Evolutionary conservation across 345 rosid genomes (phyloP), one percentile per base, ranked within the genome.

Genomic region (Gossypium ekmanianum): DNA sequence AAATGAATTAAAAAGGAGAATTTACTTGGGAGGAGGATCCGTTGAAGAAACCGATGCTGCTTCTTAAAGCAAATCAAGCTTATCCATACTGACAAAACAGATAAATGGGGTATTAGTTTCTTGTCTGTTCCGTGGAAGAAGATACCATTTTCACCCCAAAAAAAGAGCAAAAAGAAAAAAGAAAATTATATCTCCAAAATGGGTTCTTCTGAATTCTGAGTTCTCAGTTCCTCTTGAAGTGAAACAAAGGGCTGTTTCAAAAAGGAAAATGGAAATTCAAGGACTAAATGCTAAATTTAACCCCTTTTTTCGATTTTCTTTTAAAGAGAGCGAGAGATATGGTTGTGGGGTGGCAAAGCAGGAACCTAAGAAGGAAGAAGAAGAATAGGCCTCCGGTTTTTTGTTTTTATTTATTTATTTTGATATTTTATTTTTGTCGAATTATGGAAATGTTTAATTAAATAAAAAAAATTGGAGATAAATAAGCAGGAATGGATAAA

Each of bases 21-120:
- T 68, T 68, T 68, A 50, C 72, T 68, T 50, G 44, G 43, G n/a
- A 5, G 54, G 63, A 58, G 39, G 72, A 68, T 50, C 72, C 27
- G 43, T 26, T 9, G 72, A 68, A 50, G 72, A 48, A 68, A 50
- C 57, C 5, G 72, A 14, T 26, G 58, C 58, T 50, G 58, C 58
- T 24, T 24, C 13, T 3, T 48, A 58, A 68, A 47, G 72, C 57
- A 68, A 68, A 68, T 48, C 56, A 68, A 26, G 43, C 72, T 50
- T 68, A 68, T 50, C 72, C 12, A n/a, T 50, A 3, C 11, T 11
- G 44, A 50, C 20, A 50, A 68, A 68, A 68, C 14, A 50, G 57
- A 14, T 24, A 51, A 16, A 16, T 69, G 73, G 73, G 72, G 72
- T 27, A 27, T 16, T 17, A 27, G 8, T 68, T 24, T 68, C 27